phyloP scores from a whole-genome alignment of 2,329 filamentous ascomycete species.

The Venturia oleaginea region DNA sequence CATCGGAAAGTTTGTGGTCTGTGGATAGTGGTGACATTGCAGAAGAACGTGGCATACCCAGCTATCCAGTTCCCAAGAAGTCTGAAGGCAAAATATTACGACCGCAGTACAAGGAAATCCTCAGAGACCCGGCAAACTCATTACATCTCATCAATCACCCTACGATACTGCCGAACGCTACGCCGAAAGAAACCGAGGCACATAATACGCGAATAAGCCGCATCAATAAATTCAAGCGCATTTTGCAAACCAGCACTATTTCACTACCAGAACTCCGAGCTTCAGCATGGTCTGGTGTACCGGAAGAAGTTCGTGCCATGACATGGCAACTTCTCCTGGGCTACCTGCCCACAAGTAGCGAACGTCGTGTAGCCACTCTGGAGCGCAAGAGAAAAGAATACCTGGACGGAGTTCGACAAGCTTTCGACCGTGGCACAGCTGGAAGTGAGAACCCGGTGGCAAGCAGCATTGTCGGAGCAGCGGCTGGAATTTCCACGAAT shows the following conservation, averaged over 20 bases:
- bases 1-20: slow-evolving; percentile 36
- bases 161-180: slow-evolving; percentile 60
- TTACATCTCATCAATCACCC: slow-evolving; percentile 90
- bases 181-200: slow-evolving; percentile 74
- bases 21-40: slow-evolving; percentile 91
- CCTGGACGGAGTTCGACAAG: slow-evolving; percentile 72
- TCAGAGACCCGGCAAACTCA: slow-evolving; percentile 79
- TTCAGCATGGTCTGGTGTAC: slow-evolving; percentile 88
- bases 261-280: slow-evolving; percentile 74
- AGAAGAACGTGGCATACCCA: slow-evolving; percentile 72
- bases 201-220: slow-evolving; percentile 81
- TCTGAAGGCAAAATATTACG: slow-evolving; percentile 89
- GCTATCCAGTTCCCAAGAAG: slow-evolving; percentile 82
- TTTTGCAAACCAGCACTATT: slow-evolving; percentile 86
- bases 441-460: slow-evolving; percentile 29
- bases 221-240: slow-evolving; percentile 97
- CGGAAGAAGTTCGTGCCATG: slow-evolving; percentile 92
- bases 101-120: slow-evolving; percentile 94
- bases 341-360: slow-evolving; percentile 93
- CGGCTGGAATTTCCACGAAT: slow-evolving; percentile 33
- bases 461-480: slow-evolving; percentile 46
- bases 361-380: slow-evolving; percentile 77
- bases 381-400: slow-evolving; percentile 97
- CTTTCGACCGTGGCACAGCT: slow-evolving; percentile 46
- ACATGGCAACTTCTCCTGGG: slow-evolving; percentile 96